Base-by-base conservation (phyloP, 2,329 filamentous ascomycete genomes). In the Penicillium sp. region DNA sequence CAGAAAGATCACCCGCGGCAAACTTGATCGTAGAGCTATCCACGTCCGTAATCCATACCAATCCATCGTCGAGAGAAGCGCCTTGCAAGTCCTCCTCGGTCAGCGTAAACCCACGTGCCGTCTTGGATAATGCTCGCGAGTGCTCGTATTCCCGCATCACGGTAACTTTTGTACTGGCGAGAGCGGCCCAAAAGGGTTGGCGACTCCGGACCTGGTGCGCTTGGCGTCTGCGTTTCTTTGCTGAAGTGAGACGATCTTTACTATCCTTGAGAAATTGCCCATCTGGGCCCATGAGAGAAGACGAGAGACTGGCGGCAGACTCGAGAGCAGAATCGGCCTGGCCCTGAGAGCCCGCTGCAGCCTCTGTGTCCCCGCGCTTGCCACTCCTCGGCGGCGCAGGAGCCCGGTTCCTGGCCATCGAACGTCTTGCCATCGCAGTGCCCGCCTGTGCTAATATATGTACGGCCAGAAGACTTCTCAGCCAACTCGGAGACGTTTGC, bases 141-240 rank as follows among this genome's bases (percentile, higher is more conserved):
- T 94, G 80, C 70, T 89, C 86, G 59, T 88, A 87, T 69, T 89
- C 90, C 73, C 95, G 93, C 64, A 94, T 84, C 71, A 95, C 89
- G 60, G 93, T 91, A 66, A 96, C 90, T 77, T 96, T 96, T 64
- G 90, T 95, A 72, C 89, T 95, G 42, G 90, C 90, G 59, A 96
- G 80, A 39, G 90, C 90, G 54, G 90, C 89, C 90, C 90, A 96
- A 55, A 96, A 80, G 40, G 90, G 90, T 71, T 96, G 90, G 64
- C 89, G 84, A 66, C 89, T 87, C 68, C 90, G 80, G 57, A 95
- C 89, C 69, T 93, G 87, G 48, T 89, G 89, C 64, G 87, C 91
- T 71, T 95, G 89, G 72, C 93, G 91, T 71, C 86, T 82, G 72
- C 87, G 86, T 73, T 89, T 93, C 71, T 93, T 94, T 54, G 78